These are phyloP conservation scores for Sanghuangporus weigelae DNA, from an alignment of 1,284 basidiomycete species.

Conservation along the genomic window DNA sequence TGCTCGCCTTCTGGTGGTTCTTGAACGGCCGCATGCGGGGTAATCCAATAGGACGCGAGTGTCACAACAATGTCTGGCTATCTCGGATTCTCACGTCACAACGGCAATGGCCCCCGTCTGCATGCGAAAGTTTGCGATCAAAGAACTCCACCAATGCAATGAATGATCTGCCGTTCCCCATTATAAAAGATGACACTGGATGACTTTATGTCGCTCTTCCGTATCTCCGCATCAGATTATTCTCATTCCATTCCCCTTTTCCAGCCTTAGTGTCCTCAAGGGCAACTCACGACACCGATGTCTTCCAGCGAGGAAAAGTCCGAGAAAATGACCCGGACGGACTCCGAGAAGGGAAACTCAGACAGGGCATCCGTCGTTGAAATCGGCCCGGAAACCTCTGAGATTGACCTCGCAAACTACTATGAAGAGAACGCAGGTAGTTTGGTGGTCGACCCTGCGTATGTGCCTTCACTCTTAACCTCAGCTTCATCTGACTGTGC, in stretches of 20 bases:
- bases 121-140: neutral
- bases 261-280: neutral
- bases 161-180: neutral
- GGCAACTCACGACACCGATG: neutral
- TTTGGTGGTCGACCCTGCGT: constrained; percentile 58
- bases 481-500: too few relatives aligned
- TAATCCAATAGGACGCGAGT: neutral
- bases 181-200: neutral
- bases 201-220: neutral
- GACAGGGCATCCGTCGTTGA: constrained; percentile 10
- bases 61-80: neutral
- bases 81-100: neutral
- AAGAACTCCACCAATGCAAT: neutral
- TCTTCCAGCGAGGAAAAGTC: neutral
- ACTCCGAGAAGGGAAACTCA: constrained; percentile 8
- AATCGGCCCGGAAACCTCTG: constrained; percentile 7
- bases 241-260: neutral
- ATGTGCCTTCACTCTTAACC: constrained; percentile 17
- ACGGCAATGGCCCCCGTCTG: too few relatives aligned
- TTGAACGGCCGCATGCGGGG: neutral
- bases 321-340: neutral
- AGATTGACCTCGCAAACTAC: constrained; percentile 41
- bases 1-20: too few relatives aligned
- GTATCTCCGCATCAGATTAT: neutral
- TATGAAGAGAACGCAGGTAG: constrained; percentile 55